These are phyloP conservation scores for Dothideomycetes sp. DNA, from an alignment of 2,329 filamentous ascomycete genomes.

Conservation along the genomic window DNA sequence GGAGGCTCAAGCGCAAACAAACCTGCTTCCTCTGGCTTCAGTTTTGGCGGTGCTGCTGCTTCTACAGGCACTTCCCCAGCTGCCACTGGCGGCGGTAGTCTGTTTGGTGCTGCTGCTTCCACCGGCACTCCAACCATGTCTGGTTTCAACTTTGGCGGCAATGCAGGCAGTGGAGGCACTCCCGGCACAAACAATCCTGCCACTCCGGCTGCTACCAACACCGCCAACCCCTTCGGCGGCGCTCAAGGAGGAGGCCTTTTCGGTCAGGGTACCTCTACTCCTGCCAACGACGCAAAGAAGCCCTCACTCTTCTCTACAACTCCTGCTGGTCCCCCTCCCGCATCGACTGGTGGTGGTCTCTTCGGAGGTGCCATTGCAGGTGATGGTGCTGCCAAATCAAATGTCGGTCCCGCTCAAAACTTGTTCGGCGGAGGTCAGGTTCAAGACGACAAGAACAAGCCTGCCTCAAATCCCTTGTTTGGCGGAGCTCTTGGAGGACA, in stretches of 20 bases:
- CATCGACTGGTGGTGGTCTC: conserved; percentile 8
- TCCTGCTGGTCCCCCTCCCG: conserved; percentile 23
- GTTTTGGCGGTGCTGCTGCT: conserved; percentile 14
- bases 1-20: conserved; percentile 18
- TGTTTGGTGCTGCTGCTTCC: conserved; percentile 15
- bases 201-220: conserved; percentile 32
- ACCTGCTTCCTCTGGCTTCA: conserved; percentile 12
- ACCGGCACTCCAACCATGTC: conserved; percentile 6
- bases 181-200: conserved; percentile 37
- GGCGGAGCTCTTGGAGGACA: conserved; percentile 2
- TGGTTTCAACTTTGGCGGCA: conserved; percentile 15
- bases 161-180: background rate
- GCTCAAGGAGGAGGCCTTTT: conserved; percentile 1
- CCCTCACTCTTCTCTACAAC: conserved; percentile 19
- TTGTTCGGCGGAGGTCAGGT: background rate
- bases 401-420: background rate
- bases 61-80: conserved; percentile 7
- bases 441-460: conserved; percentile 12
- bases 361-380: conserved; percentile 13
- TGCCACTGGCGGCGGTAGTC: conserved; percentile 8
- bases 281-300: conserved; percentile 18
- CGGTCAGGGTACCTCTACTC: conserved; percentile 17
- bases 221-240: conserved; percentile 10
- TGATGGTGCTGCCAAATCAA: background rate
- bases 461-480: background rate